Conservation (phyloP, 164 flowering plant genomes). For the Saururus chinensis region DNA sequence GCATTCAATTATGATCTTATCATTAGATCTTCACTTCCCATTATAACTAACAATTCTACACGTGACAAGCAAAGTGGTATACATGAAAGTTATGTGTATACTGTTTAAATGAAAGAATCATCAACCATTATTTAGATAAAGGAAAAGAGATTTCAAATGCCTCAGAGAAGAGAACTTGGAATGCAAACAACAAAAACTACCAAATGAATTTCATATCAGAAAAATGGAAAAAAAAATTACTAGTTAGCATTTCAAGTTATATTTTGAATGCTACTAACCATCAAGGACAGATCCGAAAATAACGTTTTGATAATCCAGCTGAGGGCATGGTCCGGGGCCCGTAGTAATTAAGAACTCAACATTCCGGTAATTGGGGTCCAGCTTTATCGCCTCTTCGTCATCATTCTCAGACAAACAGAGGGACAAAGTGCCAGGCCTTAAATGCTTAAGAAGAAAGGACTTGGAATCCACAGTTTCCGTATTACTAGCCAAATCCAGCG, state of each 20-base stretch:
- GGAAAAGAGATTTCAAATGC: too few species aligned
- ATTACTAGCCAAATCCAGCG: constrained; percentile 39
- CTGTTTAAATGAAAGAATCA: too few species aligned
- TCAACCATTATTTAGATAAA: too few species aligned
- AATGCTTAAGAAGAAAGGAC: constrained; percentile 57
- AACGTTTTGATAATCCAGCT: constrained; percentile 69
- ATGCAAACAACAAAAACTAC: too few species aligned
- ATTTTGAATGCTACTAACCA: constrained; percentile 33
- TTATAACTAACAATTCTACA: too few species aligned
- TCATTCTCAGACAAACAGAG: constrained; percentile 84
- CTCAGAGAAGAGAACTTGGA: too few species aligned
- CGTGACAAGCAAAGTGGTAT: too few species aligned
- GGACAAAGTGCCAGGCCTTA: constrained; percentile 60
- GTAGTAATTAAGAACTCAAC: constrained; percentile 97
- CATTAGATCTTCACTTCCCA: too few species aligned
- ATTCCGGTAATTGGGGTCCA: constrained; percentile 66
- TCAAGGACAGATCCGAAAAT: constrained; percentile 86
- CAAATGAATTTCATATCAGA: neutral
- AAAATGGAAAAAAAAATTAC: neutral
- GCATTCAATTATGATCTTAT: too few species aligned
- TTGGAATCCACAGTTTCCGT: constrained; percentile 52
- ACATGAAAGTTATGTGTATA: too few species aligned
- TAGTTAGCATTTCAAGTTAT: neutral
- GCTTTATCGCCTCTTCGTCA: constrained; percentile 68
- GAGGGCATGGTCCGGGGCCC: constrained; percentile 90